These are phyloP conservation scores for Eucalyptus virginea DNA, from an alignment of 345 rosid genomes.

Conservation along the genomic window DNA sequence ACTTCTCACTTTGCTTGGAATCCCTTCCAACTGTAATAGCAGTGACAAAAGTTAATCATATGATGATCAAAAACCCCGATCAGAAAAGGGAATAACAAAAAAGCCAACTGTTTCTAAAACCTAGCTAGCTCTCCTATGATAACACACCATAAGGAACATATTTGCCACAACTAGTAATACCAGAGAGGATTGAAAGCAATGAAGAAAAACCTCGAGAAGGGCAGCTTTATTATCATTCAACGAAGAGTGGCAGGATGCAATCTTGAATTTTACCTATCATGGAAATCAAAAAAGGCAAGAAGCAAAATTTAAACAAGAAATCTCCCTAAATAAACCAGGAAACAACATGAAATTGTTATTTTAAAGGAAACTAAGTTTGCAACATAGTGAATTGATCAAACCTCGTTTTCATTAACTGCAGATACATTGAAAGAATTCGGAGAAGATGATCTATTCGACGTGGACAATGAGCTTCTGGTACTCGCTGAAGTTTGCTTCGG, in stretches of 20 bases:
- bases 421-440: slow-evolving; percentile 62
- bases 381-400: neutral
- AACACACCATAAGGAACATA: neutral
- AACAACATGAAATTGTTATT: neutral
- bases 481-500: slow-evolving; percentile 68
- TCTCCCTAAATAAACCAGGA: neutral
- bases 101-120: neutral
- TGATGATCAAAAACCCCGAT: neutral
- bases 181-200: neutral
- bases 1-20: slow-evolving; percentile 84
- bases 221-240: slow-evolving; percentile 72
- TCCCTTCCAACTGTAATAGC: slow-evolving; percentile 68
- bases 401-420: slow-evolving; percentile 85
- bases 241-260: slow-evolving; percentile 82
- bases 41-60: neutral
- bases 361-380: neutral
- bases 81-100: neutral
- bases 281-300: neutral
- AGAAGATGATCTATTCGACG: slow-evolving; percentile 64
- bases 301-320: neutral
- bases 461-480: slow-evolving; percentile 59
- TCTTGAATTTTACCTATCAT: slow-evolving; percentile 79
- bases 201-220: slow-evolving; percentile 56
- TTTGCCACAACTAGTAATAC: neutral
- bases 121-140: neutral